Conservation (phyloP, 192 early-diverging fungal genomes). For the Mortierella hygrophila region DNA sequence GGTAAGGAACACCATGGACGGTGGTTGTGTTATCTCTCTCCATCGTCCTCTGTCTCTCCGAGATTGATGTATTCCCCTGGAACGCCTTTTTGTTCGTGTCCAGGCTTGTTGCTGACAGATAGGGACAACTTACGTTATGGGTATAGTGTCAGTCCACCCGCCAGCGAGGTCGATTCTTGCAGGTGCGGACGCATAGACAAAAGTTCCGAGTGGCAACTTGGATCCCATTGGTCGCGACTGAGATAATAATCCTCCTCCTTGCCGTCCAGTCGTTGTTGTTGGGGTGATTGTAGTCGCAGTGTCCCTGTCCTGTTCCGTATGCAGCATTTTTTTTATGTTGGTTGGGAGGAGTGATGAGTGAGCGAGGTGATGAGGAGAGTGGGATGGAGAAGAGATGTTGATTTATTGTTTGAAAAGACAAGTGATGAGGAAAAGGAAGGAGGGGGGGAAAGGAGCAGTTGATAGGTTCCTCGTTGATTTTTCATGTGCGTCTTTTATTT, state of each 20-base stretch:
- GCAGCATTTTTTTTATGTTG: neutral
- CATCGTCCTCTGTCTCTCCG: neutral
- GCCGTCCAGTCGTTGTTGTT: neutral
- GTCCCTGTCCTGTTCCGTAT: neutral
- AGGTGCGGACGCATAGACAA: conserved; percentile 38
- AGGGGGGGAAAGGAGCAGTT: neutral
- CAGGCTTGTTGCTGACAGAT: neutral
- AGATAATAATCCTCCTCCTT: neutral
- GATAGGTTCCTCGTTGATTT: neutral
- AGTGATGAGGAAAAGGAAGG: neutral
- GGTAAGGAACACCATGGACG: neutral
- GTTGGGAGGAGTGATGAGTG: neutral
- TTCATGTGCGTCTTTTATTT: neutral
- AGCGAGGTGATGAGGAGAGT: neutral
- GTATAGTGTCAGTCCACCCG: conserved; percentile 52
- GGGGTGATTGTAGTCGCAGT: neutral
- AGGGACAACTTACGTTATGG: conserved; percentile 40
- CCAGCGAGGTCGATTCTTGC: conserved; percentile 42
- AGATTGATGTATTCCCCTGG: no score
- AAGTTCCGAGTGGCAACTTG: conserved; percentile 26
- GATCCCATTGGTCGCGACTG: neutral
- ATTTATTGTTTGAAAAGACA: neutral
- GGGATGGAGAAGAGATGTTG: neutral
- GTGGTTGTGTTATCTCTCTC: neutral
- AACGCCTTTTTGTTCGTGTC: neutral